phyloP scores from a whole-genome alignment of 805 yeast genomes.

The Lipomyces lipofer region DNA sequence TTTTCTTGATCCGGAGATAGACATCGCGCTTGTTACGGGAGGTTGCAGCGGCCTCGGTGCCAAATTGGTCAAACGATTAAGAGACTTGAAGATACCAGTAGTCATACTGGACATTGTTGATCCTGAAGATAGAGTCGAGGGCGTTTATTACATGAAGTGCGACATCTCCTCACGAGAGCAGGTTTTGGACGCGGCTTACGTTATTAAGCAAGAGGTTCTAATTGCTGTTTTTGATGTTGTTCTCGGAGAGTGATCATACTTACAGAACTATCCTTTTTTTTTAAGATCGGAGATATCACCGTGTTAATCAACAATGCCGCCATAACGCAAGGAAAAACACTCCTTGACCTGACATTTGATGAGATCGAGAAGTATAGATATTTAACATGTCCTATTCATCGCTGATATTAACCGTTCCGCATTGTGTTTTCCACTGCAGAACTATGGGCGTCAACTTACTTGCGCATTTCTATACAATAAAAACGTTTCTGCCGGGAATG shows the following conservation, averaged over 20 bases:
- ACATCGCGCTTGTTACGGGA: slow-evolving; percentile 77
- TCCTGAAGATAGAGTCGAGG: slow-evolving; percentile 40
- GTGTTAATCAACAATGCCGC: slow-evolving; percentile 86
- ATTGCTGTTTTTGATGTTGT: slow-evolving; percentile 43
- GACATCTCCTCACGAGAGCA: slow-evolving; percentile 62
- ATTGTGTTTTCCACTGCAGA: too few relatives aligned
- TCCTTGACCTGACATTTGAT: slow-evolving; percentile 54
- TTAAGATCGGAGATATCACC: slow-evolving; percentile 56
- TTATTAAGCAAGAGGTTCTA: slow-evolving; percentile 44
- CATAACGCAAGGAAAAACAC: slow-evolving; percentile 56
- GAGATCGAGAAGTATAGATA: slow-evolving; percentile 51
- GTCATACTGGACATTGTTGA: slow-evolving; percentile 62
- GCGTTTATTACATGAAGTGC: slow-evolving; percentile 60
- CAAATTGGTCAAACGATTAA: slow-evolving; percentile 55
- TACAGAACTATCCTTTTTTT: not conserved
- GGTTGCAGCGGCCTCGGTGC: slow-evolving; percentile 79
- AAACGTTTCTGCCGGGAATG: slow-evolving; percentile 76
- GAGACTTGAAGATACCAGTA: slow-evolving; percentile 50
- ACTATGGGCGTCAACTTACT: slow-evolving; percentile 66
- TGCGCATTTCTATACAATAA: slow-evolving; percentile 68
- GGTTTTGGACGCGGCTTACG: slow-evolving; percentile 46
- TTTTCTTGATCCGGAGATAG: slow-evolving; percentile 39
- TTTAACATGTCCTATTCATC: not conserved
- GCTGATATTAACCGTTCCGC: not conserved
- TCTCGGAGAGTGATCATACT: slow-evolving; percentile 26